Evolutionary conservation across 2,329 filamentous ascomycete species (phyloP), one percentile per base, ranked within the genome.

Genomic region (Trichoderma endophyticum): DNA sequence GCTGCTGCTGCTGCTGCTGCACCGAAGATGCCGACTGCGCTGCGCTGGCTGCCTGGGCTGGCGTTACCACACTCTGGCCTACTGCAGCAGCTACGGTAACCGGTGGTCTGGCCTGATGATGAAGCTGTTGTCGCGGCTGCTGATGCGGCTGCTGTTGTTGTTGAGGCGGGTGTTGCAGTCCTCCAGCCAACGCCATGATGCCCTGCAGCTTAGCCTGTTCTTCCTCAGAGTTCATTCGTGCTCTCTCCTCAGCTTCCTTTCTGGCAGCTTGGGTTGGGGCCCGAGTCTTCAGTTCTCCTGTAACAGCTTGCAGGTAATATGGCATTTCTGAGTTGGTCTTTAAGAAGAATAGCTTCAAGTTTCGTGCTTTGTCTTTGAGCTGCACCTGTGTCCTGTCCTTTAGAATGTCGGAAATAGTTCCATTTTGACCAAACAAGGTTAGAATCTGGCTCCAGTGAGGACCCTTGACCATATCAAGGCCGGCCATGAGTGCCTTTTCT

Each of bases 371-470:
- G 79, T 97, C 94, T 80, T 97, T 97, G 14, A 97, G 85, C 79
- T 97, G 94, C 0, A 97, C 94, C 78, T 97, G 94, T 59, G 94
- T 97, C 39, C 94, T 88, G 79, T 97, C 94, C 76, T 95, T 95
- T 24, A 97, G 86, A 28, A 95, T 92, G 76, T 95, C 92, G 61
- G 90, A 95, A 28, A 95, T 89, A 0, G 91, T 92, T 6, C 94
- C 94, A 56, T 91, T 92, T 0, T 89, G 87, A 0, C 94, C 94
- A 79, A 95, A 97, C 56, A 97, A 87, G 2, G 91, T 91, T 14
- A 97, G 84, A 61, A 97, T 97, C 79, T 97, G 94, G 76, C 93
- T 95, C 94, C 94, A 97, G 77, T 97, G 94, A 21, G 94, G 94
- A 0, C 94, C 94, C 79, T 95, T 94, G 61, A 97, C 94, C 79